These are phyloP conservation scores for Xylariaceae sp. DNA, from an alignment of 2,329 filamentous ascomycete genomes.

Conservation along the genomic window DNA sequence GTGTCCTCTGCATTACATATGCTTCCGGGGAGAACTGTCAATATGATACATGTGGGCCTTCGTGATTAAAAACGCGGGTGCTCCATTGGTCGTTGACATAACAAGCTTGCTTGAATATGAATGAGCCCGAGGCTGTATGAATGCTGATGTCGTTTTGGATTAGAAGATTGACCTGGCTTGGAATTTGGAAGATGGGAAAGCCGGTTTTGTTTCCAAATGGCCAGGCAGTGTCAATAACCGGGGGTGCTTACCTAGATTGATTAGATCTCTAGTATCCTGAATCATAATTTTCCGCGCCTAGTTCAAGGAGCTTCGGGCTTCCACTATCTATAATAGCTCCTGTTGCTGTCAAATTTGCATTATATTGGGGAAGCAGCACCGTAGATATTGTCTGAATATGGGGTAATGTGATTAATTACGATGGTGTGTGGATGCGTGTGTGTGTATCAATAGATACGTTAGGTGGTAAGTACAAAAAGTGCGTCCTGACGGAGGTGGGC, in stretches of 20 bases:
- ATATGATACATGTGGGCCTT: neutral
- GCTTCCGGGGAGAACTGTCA: neutral
- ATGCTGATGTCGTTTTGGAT: neutral
- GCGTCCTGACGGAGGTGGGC: neutral
- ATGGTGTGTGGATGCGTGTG: neutral
- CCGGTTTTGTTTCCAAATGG: neutral
- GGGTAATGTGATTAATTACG: conserved; percentile 7
- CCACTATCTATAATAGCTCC: neutral
- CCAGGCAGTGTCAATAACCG: neutral
- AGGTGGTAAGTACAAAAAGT: conserved; percentile 1
- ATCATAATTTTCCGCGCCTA: neutral
- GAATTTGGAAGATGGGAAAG: neutral
- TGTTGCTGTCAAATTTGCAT: neutral
- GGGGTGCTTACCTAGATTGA: neutral
- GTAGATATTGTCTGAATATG: neutral
- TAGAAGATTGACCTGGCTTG: neutral
- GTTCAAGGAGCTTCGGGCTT: neutral
- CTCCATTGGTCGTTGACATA: neutral
- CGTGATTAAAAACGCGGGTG: neutral
- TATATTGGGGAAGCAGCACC: neutral
- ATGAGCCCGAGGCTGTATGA: too few species aligned
- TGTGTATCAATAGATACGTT: neutral
- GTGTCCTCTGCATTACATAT: neutral
- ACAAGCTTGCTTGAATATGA: neutral
- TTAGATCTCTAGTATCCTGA: neutral